phyloP scores from a whole-genome alignment of 1,284 basidiomycete species.

The Leccinum subrobustum region DNA sequence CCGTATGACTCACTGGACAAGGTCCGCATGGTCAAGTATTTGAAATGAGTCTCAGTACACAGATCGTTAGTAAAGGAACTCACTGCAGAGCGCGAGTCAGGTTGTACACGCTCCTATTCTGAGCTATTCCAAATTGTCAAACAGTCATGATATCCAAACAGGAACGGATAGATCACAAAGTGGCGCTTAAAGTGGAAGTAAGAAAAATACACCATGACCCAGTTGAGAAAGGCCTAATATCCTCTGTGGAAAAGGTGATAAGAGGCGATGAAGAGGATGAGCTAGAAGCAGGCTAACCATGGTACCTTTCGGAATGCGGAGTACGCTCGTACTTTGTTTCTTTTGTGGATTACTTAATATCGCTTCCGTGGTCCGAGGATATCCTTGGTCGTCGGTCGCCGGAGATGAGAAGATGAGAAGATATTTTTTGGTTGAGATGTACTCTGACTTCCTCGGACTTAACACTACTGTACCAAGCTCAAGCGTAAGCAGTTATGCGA shows the following conservation, averaged over 20 bases:
- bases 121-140: not conserved
- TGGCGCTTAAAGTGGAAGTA: not conserved
- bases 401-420: slow-evolving; percentile 25
- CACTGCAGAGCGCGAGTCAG: slow-evolving; percentile 1
- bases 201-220: not conserved
- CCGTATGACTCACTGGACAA: not conserved
- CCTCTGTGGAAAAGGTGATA: slow-evolving; percentile 13
- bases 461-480: slow-evolving; percentile 28
- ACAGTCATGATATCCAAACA: not conserved
- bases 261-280: slow-evolving; percentile 3
- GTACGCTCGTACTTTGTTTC: slow-evolving; percentile 35
- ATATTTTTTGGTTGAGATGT: slow-evolving; percentile 21
- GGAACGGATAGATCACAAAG: slow-evolving; percentile 2
- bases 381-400: slow-evolving; percentile 23
- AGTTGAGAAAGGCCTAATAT: not conserved
- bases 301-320: slow-evolving; percentile 33
- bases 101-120: too few species aligned
- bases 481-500: slow-evolving; percentile 28
- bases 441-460: slow-evolving; percentile 33
- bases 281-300: slow-evolving; percentile 23
- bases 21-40: not conserved
- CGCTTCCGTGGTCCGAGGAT: slow-evolving; percentile 21
- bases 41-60: too few species aligned
- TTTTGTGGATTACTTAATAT: slow-evolving; percentile 21
- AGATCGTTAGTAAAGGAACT: too few species aligned